A percentile compares a stretch with the other conserved stretches of the same genome.
These are phyloP conservation scores for Tinospora cordifolia DNA, from an alignment of 164 flowering plant genomes.

Conservation along the genomic window DNA sequence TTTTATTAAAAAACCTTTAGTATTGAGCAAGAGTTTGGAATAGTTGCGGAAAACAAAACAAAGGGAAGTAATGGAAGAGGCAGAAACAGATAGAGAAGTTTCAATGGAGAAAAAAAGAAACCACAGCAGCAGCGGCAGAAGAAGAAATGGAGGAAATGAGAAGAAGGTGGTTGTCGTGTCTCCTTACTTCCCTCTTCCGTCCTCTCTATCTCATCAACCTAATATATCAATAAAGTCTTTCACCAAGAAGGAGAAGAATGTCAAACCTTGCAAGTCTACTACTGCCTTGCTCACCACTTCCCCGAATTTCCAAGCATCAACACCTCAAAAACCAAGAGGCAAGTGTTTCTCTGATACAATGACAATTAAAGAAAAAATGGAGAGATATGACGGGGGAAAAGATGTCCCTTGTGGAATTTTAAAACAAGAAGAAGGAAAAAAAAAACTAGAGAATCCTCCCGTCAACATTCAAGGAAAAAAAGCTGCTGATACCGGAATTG, in stretches of 20 bases:
- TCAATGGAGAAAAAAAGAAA: too few relatives aligned
- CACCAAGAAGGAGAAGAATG: not conserved
- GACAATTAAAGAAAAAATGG: not conserved
- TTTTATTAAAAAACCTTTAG: too few relatives aligned
- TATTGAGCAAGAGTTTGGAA: too few relatives aligned
- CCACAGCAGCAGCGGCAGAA: too few relatives aligned
- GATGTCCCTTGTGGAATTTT: not conserved
- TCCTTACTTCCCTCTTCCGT: constrained; percentile 7
- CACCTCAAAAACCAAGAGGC: constrained; percentile 9
- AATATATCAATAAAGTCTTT: not conserved
- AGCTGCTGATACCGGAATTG: not conserved
- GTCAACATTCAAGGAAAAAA: too few relatives aligned
- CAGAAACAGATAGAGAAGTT: too few relatives aligned
- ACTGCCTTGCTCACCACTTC: not conserved
- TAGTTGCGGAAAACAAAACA: too few relatives aligned
- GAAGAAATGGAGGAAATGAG: not conserved
- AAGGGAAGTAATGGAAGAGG: too few relatives aligned
- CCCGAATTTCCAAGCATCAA: constrained; percentile 1
- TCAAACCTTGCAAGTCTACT: not conserved
- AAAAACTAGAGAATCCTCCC: too few relatives aligned
- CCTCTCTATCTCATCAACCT: not conserved
- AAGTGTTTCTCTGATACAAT: not conserved
- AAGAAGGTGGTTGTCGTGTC: not conserved
- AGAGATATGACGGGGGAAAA: too few relatives aligned
- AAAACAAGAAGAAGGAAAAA: not conserved